Evolutionary conservation across 1,139 yeast genomes (phyloP), one percentile per base, ranked within the genome.

Genomic region (Taiozyma onychis): DNA sequence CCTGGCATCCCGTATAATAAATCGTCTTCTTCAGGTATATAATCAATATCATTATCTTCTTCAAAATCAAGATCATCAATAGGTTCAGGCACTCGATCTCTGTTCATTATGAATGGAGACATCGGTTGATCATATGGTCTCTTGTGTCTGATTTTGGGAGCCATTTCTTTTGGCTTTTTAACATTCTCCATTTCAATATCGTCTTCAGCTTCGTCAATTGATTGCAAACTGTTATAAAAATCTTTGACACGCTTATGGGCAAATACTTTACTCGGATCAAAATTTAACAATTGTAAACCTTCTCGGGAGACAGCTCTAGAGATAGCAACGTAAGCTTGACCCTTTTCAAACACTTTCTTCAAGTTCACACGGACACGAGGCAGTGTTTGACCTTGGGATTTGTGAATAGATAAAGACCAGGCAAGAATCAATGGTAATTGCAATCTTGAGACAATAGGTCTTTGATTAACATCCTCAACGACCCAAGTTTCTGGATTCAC

Each of bases 361-460:
- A 93, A 73, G 66, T 95, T 96, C 6, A 93, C 96, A 58, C 80
- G 80, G 2, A 89, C 96, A 57, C 80, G 78, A 3, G 86, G 85
- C 46, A 93, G 70, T 0, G 99, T 91, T 66, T 95, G 99, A 3
- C 99, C 99, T 65, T 93, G 99, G 0, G 97, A 85, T 68, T 93
- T 93, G 66, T 93, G 99, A 47, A 93, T 91, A 0, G 97, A 89
- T 43, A 93, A 69, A 0, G 99, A 91, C 97, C 98, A 93, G 0
- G 99, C 96, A 18, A 91, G 71, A 60, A 90, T 85, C 48, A 93
- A 70, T 0, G 99, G 99, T 3, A 93, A 64, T 62, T 89, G 96
- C 0, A 72, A 69, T 55, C 96, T 73, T 16, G 80, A 69, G 4
- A 77, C 85, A 45, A 78, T 57, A 3, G 79, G 75, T 35, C 67